Evolutionary conservation across 2,329 filamentous ascomycete species (phyloP).

Genomic region (Aspergillus ochraceus): DNA sequence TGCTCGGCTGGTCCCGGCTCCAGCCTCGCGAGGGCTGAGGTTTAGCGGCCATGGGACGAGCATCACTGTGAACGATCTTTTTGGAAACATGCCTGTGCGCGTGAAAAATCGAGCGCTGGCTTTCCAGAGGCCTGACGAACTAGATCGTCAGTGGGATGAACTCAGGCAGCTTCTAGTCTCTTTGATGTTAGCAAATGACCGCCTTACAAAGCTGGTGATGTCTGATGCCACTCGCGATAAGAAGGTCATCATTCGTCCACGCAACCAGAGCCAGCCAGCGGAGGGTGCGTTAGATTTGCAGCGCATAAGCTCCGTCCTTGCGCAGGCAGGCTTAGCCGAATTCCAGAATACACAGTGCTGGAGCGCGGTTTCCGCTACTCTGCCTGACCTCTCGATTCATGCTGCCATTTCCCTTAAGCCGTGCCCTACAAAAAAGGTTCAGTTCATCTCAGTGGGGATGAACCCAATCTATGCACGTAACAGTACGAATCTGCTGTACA

Average conservation of each 20-base stretch:
- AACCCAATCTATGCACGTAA: conserved; percentile 60
- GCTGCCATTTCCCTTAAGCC: conserved; percentile 73
- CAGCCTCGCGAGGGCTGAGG: conserved; percentile 57
- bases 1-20: conserved; percentile 62
- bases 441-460: conserved; percentile 81
- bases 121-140: conserved; percentile 52
- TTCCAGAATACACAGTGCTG: conserved; percentile 58
- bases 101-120: conserved; percentile 72
- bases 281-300: conserved; percentile 24
- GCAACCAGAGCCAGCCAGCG: not conserved
- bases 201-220: conserved; percentile 57
- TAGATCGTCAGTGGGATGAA: conserved; percentile 64
- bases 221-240: conserved; percentile 51
- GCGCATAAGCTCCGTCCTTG: conserved; percentile 56
- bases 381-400: conserved; percentile 60
- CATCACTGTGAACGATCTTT: conserved; percentile 75
- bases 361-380: conserved; percentile 69
- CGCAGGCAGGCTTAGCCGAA: conserved; percentile 65
- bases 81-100: conserved; percentile 86
- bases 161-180: conserved; percentile 61
- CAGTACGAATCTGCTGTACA: conserved; percentile 67
- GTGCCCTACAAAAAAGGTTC: conserved; percentile 67
- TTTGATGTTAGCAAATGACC: conserved; percentile 70
- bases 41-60: conserved; percentile 69
- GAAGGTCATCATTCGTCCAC: conserved; percentile 34